phyloP scores from a whole-genome alignment of 345 rosid genomes.

The Hirschfeldia incana region DNA sequence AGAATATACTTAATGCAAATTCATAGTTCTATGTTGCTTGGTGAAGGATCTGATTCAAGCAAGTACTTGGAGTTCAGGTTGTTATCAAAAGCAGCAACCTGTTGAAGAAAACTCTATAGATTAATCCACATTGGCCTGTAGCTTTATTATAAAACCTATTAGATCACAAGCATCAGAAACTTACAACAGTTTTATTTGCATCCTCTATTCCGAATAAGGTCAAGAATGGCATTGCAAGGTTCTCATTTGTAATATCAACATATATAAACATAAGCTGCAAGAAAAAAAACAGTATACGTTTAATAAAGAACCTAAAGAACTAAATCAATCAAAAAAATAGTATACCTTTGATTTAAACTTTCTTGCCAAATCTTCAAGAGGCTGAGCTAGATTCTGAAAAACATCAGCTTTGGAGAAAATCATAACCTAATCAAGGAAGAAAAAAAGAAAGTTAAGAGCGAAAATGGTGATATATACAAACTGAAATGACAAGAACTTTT shows the following conservation, averaged over 20 bases:
- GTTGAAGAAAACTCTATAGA: background rate
- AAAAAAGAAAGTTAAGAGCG: background rate
- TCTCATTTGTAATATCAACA: slow-evolving; percentile 61
- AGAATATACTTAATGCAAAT: background rate
- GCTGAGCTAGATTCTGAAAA: slow-evolving; percentile 45
- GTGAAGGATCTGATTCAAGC: slow-evolving; percentile 17
- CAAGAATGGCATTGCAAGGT: background rate
- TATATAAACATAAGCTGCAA: slow-evolving; percentile 75
- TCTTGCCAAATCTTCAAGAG: background rate
- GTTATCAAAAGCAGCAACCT: background rate
- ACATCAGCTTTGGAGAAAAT: slow-evolving; percentile 66
- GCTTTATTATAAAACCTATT: background rate
- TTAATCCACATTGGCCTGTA: background rate
- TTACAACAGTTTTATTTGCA: background rate
- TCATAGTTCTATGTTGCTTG: slow-evolving; percentile 67
- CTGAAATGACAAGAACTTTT: background rate
- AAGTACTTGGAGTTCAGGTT: background rate
- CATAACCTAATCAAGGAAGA: slow-evolving; percentile 51
- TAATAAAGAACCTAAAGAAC: slow-evolving; percentile 18
- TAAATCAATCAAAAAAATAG: background rate
- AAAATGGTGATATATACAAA: background rate
- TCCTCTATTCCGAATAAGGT: background rate
- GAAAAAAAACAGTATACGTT: slow-evolving; percentile 4
- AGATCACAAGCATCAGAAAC: background rate
- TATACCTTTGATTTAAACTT: background rate